These are phyloP conservation scores for Globisporangium takayamanum DNA, from an alignment of 352 stramenopile genomes.

Conservation along the genomic window DNA sequence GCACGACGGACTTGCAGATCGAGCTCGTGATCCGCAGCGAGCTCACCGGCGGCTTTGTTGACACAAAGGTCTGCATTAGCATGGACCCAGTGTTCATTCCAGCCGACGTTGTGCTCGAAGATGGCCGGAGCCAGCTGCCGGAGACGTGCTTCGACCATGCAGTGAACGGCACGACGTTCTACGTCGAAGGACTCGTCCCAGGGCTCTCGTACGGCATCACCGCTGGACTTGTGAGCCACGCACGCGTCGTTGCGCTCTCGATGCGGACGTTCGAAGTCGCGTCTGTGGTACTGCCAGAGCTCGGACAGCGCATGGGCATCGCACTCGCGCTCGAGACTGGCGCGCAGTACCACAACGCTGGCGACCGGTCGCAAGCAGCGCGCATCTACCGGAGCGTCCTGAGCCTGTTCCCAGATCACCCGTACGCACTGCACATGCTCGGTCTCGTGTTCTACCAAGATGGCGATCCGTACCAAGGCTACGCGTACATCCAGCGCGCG, in stretches of 20 bases:
- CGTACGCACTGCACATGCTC: conserved; percentile 40
- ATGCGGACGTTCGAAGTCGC: conserved; percentile 58
- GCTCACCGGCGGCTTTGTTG: conserved; percentile 16
- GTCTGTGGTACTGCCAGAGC: conserved; percentile 24
- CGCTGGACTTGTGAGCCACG: conserved; percentile 39
- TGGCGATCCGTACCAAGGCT: conserved; percentile 20
- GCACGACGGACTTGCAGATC: conserved; percentile 40
- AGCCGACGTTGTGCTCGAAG: conserved; percentile 30
- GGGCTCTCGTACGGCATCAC: conserved; percentile 49
- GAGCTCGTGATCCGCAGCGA: conserved; percentile 42
- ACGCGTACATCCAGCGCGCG: conserved; percentile 33
- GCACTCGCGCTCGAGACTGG: conserved; percentile 34
- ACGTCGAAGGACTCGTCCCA: conserved; percentile 44
- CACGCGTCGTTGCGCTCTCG: conserved; percentile 50
- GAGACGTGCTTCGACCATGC: conserved; percentile 58
- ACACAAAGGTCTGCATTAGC: conserved; percentile 47
- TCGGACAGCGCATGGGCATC: conserved; percentile 30
- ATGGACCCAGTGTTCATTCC: conserved; percentile 42
- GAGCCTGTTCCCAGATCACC: conserved; percentile 38
- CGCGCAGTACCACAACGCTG: conserved; percentile 27
- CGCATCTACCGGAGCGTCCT: conserved; percentile 53
- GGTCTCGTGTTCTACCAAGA: conserved; percentile 44
- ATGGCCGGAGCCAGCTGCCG: conserved; percentile 19
- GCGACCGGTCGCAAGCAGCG: conserved; percentile 20
- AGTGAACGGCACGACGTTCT: conserved; percentile 48